Base-by-base conservation (phyloP, 768 basidiomycete genomes). In the Kwoniella mangroviensis region DNA sequence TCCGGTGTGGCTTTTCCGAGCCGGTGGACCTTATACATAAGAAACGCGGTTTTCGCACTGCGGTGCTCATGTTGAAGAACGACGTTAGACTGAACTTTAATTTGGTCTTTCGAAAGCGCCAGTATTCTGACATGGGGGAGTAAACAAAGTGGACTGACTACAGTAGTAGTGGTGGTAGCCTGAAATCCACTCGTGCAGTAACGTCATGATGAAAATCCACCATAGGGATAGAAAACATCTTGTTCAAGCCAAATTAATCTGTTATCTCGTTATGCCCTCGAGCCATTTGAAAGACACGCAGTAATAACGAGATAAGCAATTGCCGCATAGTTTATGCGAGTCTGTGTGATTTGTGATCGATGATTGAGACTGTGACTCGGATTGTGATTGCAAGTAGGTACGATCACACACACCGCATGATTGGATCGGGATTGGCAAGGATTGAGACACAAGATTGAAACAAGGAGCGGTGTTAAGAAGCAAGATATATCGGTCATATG, bases 1-100 rank as follows among this genome's bases (percentile, higher is more conserved):
- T 19, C 58, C 53, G 58, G 58, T 60, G 58, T 60, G 58, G 58
- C 58, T 60, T 60, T 43, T 60, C 58, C 34, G 58, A 60, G 34
- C 40, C 53, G 21, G 24, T 21, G 19, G 45, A 19, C 19, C 45
- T 49, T 49, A 49, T 19, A 15, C 45, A 19, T 17, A 0, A 12
- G 15, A 34, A 34, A 34, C 34, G 34, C 34, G 34, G 34, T 34
- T 34, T 34, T 49, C 19, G 15, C 13, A 49, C 12, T 19, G 13
- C 45, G 45, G 45, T 49, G 45, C 19, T 49, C 45, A 49, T 17
- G 45, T 19, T 49, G 15, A 49, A 49, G 45, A 19, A 49, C 45
- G 45, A 49, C 11, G 13, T 49, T 49, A 49, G 19, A 49, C 45
- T 49, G 19, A 49, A 49, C 45, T 49, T 10, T 49, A 49, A 49